A percentile compares a stretch with the other conserved stretches of the same genome.
Conservation (phyloP, 768 basidiomycete species). For the Lanmaoa pseudosensibilis region DNA sequence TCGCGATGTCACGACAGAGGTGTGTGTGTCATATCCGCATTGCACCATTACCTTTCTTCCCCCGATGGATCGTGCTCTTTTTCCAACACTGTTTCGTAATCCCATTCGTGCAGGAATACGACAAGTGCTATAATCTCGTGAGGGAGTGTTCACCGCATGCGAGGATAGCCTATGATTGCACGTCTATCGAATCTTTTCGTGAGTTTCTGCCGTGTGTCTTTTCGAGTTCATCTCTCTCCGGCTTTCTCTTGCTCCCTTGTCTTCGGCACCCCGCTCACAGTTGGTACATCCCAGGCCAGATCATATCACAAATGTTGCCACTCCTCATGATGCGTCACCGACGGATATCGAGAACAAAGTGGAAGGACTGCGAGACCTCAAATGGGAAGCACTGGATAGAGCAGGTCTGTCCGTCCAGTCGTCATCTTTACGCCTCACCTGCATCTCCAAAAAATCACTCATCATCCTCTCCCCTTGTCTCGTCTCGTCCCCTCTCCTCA, state of each 20-base stretch:
- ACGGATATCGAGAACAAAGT: slow-evolving; percentile 72
- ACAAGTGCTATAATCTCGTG: slow-evolving; percentile 61
- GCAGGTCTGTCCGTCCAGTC: slow-evolving; percentile 48
- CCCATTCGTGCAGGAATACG: slow-evolving; percentile 59
- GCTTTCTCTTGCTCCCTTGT: background rate
- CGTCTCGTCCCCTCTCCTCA: background rate
- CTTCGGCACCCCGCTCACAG: background rate
- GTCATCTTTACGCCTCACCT: background rate
- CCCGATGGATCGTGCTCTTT: background rate
- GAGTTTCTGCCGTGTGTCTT: slow-evolving; percentile 29
- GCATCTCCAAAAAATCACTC: slow-evolving; percentile 2
- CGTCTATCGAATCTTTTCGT: slow-evolving; percentile 68
- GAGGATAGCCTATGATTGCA: slow-evolving; percentile 52
- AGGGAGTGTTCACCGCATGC: slow-evolving; percentile 60
- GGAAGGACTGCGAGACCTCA: slow-evolving; percentile 60
- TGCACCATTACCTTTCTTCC: background rate
- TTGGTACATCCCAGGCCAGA: slow-evolving; percentile 46
- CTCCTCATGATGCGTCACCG: slow-evolving; percentile 85
- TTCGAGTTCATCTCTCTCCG: background rate
- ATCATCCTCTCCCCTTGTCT: background rate
- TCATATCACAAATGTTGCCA: slow-evolving; percentile 74
- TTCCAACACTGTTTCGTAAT: background rate
- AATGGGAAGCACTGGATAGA: slow-evolving; percentile 83
- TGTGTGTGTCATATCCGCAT: slow-evolving; percentile 19
- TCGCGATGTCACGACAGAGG: slow-evolving; percentile 67